Evolutionary conservation across 2,329 filamentous ascomycete genomes (phyloP), one percentile per base, ranked within the genome.

Genomic region (Ceratocystis huliohia): DNA sequence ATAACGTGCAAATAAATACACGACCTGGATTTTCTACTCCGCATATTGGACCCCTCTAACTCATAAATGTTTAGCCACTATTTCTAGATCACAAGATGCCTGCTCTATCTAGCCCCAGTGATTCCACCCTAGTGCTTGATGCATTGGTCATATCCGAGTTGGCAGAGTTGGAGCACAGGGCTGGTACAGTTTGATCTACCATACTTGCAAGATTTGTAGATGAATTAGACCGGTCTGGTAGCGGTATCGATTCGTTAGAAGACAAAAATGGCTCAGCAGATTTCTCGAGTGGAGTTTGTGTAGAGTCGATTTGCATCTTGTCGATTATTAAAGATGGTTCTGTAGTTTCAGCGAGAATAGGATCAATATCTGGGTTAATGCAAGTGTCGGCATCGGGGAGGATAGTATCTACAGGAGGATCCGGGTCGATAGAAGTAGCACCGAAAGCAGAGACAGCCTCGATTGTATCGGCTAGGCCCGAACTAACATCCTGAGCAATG

Each of bases 231-330:
- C 44, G 56, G 28, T 61, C 45, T 20, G 45, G 44, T 28, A 50
- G 44, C 8, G 64, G 64, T 17, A 37, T 46, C 33, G 41, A 65
- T 53, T 50, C 48, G 17, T 57, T 57, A 5, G 64, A 61, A 15
- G 56, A 53, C 25, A 61, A 15, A 25, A 37, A 28, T 10, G 64
- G 46, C 28, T 45, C 41, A 15, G 64, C 44, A 50, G 46, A 33
- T 20, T 30, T 22, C 33, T 65, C 64, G 30, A 28, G 28, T 28
- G 64, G 57, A 1, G 45, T 20, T 8, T 48, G 53, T 41, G 45
- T 74, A 72, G 44, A 70, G 68, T 61, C 71, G 67, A 20, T n/a
- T 33, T 65, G 67, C 65, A 13, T 72, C 71, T 33, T 30, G 68
- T 53, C 68, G 56, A 56, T 15, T 2, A 10, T 15, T 22, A 17